A percentile compares a stretch with the other conserved stretches of the same genome.
Evolutionary conservation across 306 rosid species (phyloP).

Genomic region (Cicer yamashitae): DNA sequence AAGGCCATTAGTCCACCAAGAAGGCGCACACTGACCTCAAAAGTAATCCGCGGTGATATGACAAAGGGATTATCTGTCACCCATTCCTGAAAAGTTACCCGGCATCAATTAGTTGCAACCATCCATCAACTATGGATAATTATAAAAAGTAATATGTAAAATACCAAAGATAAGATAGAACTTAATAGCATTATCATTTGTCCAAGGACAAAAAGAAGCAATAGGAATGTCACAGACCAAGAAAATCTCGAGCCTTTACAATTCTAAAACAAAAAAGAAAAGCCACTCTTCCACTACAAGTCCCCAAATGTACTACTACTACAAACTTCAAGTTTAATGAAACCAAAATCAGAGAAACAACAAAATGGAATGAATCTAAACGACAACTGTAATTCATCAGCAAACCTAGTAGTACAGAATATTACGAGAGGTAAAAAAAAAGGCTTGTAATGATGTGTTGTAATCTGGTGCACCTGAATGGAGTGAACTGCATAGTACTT

Average conservation of each 20-base stretch:
- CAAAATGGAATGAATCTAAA: conserved; percentile 3
- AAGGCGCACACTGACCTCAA: conserved; percentile 99
- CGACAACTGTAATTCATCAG: conserved; percentile 24
- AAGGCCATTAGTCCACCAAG: conserved; percentile 99
- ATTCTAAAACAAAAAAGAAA: conserved; percentile 24
- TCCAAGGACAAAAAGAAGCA: conserved; percentile 1
- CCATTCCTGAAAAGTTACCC: conserved; percentile 80
- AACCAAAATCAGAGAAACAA: conserved; percentile 31
- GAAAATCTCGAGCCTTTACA: conserved; percentile 3
- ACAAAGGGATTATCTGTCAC: conserved; percentile 95
- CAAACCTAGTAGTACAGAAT: conserved; percentile 10
- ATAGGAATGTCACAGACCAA: neutral
- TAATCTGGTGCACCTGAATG: conserved; percentile 1
- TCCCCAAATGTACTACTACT: conserved; percentile 1
- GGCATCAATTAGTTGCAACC: conserved; percentile 38
- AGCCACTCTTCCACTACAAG: conserved; percentile 15
- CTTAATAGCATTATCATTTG: conserved; percentile 21
- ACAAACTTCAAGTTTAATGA: conserved; percentile 9
- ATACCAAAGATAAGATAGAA: conserved; percentile 31
- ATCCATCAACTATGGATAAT: conserved; percentile 22
- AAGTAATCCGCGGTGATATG: conserved; percentile 98
- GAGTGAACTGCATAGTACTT: conserved; percentile 24
- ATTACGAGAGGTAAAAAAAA: conserved; percentile 7
- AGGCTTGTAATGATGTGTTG: conserved; percentile 3
- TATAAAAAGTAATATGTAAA: conserved; percentile 17